A percentile compares a stretch with the other conserved stretches of the same genome.
Conservation (phyloP, 2,329 filamentous ascomycete species). For the Phialocephala sp. region DNA sequence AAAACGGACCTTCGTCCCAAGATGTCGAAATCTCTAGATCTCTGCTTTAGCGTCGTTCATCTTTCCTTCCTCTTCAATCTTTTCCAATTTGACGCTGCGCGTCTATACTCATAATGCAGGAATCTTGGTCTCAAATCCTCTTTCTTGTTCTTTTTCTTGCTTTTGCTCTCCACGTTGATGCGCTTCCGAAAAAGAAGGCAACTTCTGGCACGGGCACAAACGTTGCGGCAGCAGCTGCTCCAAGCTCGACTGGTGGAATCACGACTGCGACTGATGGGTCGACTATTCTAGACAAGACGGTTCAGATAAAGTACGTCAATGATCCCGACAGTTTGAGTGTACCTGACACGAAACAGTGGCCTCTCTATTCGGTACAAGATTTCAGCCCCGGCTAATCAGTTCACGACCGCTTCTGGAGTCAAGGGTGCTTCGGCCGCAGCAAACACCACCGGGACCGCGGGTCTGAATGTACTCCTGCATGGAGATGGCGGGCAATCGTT, state of each 20-base stretch:
- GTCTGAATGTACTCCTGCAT: conserved; percentile 63
- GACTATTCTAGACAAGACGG: conserved; percentile 60
- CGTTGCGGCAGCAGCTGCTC: conserved; percentile 22
- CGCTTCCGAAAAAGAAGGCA: conserved; percentile 32
- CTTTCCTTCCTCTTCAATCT: conserved; percentile 18
- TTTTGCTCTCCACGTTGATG: conserved; percentile 29
- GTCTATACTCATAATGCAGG: conserved; percentile 32
- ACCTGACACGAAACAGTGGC: conserved; percentile 45
- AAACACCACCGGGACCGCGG: conserved; percentile 32
- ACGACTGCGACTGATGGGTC: conserved; percentile 56
- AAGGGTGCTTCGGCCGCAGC: not conserved
- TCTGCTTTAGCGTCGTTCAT: conserved; percentile 12
- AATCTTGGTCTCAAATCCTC: conserved; percentile 32
- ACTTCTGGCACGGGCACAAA: conserved; percentile 14
- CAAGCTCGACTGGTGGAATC: conserved; percentile 20
- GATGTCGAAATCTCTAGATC: not conserved
- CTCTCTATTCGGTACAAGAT: conserved; percentile 62
- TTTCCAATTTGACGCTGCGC: conserved; percentile 32
- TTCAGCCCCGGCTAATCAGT: conserved; percentile 58
- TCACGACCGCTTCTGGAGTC: conserved; percentile 56
- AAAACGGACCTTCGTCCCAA: conserved; percentile 24
- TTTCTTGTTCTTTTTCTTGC: conserved; percentile 31
- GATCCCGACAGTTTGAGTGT: not conserved
- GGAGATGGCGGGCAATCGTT: conserved; percentile 65
- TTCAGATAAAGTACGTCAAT: conserved; percentile 55